Evolutionary conservation across 768 basidiomycete species (phyloP).

Genomic region (Naganishia onofrii): DNA sequence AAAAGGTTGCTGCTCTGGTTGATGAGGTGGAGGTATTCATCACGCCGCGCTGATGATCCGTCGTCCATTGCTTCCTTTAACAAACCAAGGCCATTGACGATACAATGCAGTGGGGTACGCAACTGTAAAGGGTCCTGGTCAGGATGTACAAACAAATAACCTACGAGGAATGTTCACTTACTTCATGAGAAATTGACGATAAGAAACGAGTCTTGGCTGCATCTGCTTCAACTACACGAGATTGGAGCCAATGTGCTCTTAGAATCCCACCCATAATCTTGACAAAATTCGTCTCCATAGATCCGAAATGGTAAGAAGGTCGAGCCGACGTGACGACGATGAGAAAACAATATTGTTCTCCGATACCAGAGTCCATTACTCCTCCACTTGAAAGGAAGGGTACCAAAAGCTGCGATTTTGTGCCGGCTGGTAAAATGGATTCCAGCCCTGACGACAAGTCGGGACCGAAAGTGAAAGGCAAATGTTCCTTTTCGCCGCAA

Average conservation of each 20-base stretch:
- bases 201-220: slow-evolving; percentile 42
- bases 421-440: not conserved
- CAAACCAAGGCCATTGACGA: slow-evolving; percentile 24
- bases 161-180: slow-evolving; percentile 25
- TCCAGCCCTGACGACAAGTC: slow-evolving; percentile 1
- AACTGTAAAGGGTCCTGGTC: not conserved
- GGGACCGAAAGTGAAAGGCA: not conserved
- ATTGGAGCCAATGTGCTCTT: slow-evolving; percentile 33
- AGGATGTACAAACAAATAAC: slow-evolving; percentile 41
- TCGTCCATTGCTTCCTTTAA: not conserved
- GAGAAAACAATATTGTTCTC: slow-evolving; percentile 35
- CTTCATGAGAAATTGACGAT: slow-evolving; percentile 43
- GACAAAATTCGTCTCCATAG: slow-evolving; percentile 29
- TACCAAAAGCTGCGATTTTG: slow-evolving; percentile 30
- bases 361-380: not conserved
- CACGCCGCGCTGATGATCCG: not conserved
- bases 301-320: slow-evolving; percentile 25
- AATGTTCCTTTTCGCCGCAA: not conserved
- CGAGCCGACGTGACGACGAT: slow-evolving; percentile 31
- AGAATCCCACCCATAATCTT: slow-evolving; percentile 37
- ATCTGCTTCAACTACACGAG: slow-evolving; percentile 37
- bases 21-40: not conserved
- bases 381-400: slow-evolving; percentile 30
- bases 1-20: slow-evolving; percentile 4
- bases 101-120: slow-evolving; percentile 12